Conservation (phyloP, 805 yeast species). For the Clavispora santaluciae region DNA sequence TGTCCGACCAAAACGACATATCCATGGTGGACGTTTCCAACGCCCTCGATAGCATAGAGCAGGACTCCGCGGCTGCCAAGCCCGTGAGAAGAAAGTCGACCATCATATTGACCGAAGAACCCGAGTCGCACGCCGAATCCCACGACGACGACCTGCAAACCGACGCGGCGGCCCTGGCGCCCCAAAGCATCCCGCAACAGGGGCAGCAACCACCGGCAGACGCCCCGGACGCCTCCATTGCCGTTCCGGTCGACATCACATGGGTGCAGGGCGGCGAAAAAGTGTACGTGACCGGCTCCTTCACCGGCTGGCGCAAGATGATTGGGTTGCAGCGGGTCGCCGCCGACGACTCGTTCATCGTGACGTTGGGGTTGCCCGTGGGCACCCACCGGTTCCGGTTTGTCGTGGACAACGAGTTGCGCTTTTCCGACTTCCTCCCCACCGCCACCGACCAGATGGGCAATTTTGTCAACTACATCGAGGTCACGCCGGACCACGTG, state of each 20-base stretch:
- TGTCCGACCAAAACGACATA: conserved; percentile 28
- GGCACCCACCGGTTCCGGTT: conserved; percentile 93
- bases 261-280: conserved; percentile 97
- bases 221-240: conserved; percentile 24
- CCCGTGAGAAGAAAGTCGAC: conserved; percentile 63
- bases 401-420: conserved; percentile 87
- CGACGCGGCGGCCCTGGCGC: conserved; percentile 21
- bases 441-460: conserved; percentile 98
- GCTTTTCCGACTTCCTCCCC: conserved; percentile 85
- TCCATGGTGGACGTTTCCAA: conserved; percentile 42
- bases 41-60: conserved; percentile 19
- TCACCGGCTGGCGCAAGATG: conserved; percentile 98
- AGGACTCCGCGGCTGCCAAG: conserved; percentile 5
- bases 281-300: conserved; percentile 95
- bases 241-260: conserved; percentile 60
- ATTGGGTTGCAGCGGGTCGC: conserved; percentile 63
- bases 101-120: conserved; percentile 64
- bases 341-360: conserved; percentile 52
- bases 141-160: conserved; percentile 17
- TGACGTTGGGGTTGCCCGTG: conserved; percentile 73
- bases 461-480: conserved; percentile 87
- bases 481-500: conserved; percentile 49
- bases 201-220: conserved; percentile 6
- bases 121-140: conserved; percentile 44
- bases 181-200: conserved; percentile 5